Conservation (phyloP, 345 rosid species). For the Clausena lansium region DNA sequence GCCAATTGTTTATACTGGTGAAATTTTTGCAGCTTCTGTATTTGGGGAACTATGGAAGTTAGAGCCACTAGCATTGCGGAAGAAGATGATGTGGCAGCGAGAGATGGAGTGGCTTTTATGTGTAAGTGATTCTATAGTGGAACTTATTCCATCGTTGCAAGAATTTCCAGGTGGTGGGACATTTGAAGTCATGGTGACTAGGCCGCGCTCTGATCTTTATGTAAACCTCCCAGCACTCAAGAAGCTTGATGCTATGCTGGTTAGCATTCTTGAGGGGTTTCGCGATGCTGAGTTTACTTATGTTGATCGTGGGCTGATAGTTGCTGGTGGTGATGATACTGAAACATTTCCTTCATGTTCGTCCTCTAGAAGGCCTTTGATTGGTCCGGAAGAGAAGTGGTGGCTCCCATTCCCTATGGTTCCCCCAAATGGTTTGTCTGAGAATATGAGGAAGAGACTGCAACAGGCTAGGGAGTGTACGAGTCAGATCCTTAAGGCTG, state of each 20-base stretch:
- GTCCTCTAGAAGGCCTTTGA: constrained; percentile 33
- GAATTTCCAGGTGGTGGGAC: constrained; percentile 42
- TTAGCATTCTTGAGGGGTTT: constrained; percentile 50
- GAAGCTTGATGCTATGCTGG: constrained; percentile 57
- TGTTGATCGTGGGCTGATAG: constrained; percentile 44
- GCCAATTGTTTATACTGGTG: not conserved
- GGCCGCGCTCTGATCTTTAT: constrained; percentile 49
- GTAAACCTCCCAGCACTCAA: constrained; percentile 59
- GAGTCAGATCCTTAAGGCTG: constrained; percentile 56
- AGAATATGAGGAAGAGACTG: constrained; percentile 42
- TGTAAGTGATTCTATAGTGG: constrained; percentile 48
- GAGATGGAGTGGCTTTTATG: constrained; percentile 49
- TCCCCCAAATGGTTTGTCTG: constrained; percentile 44
- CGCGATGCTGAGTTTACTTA: constrained; percentile 46
- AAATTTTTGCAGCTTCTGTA: constrained; percentile 32
- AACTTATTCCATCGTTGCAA: constrained; percentile 41
- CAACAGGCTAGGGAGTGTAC: constrained; percentile 51
- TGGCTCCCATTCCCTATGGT: constrained; percentile 62
- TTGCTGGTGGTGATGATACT: constrained; percentile 27
- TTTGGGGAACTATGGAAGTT: constrained; percentile 47
- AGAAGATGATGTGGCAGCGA: constrained; percentile 42
- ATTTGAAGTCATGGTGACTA: constrained; percentile 36
- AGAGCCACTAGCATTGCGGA: constrained; percentile 35
- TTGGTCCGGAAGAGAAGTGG: constrained; percentile 61
- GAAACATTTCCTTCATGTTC: constrained; percentile 18